Percentiles rank a stretch among this genome's conserved stretches.
Evolutionary conservation across 108 stramenopile species (phyloP).

Genomic region (Epithemia pelagica): DNA sequence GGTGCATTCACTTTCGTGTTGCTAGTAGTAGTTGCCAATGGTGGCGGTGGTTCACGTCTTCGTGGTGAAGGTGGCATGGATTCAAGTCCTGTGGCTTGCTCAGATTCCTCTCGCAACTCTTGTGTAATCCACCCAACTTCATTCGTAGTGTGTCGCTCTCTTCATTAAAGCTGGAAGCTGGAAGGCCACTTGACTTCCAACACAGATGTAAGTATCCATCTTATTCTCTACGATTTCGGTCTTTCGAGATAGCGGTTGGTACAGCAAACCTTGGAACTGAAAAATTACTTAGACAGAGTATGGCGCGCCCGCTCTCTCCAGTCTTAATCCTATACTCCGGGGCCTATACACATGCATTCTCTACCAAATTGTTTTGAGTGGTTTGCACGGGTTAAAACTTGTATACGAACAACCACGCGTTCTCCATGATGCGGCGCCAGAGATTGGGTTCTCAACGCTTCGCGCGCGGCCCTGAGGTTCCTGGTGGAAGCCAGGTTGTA

Average conservation of each 20-base stretch:
- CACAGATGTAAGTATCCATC: neutral
- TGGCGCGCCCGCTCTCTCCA: neutral
- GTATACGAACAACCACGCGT: neutral
- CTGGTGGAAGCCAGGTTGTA: neutral
- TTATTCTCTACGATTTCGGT: too few species aligned
- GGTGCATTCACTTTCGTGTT: too few species aligned
- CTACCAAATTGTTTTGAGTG: neutral
- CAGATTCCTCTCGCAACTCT: neutral
- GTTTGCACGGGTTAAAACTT: too few species aligned
- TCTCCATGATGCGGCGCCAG: neutral
- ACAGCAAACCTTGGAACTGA: too few species aligned
- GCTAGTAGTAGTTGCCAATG: too few species aligned
- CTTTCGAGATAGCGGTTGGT: too few species aligned
- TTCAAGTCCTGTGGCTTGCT: too few species aligned
- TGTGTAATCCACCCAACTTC: neutral
- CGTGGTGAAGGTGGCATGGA: too few species aligned
- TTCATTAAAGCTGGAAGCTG: neutral
- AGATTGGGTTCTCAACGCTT: neutral
- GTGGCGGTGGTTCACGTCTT: too few species aligned
- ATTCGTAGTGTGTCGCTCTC: neutral
- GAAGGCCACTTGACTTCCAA: neutral
- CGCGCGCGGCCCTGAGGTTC: neutral
- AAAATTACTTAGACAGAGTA: neutral
- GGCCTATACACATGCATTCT: neutral
- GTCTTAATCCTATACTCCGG: neutral